A percentile compares a stretch with the other conserved stretches of the same genome.
Evolutionary conservation across 768 basidiomycete species (phyloP).

Genomic region (Auricularia cornea): DNA sequence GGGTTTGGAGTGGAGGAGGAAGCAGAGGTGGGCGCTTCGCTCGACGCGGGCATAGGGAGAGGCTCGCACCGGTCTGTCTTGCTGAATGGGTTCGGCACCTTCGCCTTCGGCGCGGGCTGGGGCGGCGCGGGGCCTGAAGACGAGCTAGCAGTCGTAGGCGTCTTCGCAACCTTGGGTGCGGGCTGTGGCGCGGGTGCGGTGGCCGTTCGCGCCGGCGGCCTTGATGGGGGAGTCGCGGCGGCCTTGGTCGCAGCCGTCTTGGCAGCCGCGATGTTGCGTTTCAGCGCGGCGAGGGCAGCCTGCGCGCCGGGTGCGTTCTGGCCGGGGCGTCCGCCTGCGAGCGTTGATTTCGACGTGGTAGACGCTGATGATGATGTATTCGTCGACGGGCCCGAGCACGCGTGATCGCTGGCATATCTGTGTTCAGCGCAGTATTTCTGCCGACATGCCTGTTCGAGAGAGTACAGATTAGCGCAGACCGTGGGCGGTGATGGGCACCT

Average conservation of each 20-base stretch:
- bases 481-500: background rate
- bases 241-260: slow-evolving; percentile 24
- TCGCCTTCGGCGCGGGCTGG: slow-evolving; percentile 6
- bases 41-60: slow-evolving; percentile 17
- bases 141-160: background rate
- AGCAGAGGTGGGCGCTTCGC: slow-evolving; percentile 58
- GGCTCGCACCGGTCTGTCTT: slow-evolving; percentile 57
- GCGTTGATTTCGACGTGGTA: slow-evolving; percentile 4
- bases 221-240: slow-evolving; percentile 24
- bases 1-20: slow-evolving; percentile 18
- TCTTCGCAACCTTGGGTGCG: slow-evolving; percentile 11
- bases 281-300: slow-evolving; percentile 32
- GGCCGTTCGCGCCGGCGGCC: slow-evolving; percentile 13
- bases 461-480: background rate
- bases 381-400: slow-evolving; percentile 28
- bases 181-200: slow-evolving; percentile 9
- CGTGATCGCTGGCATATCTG: slow-evolving; percentile 70
- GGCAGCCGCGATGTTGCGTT: slow-evolving; percentile 31
- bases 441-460: slow-evolving; percentile 47
- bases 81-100: slow-evolving; percentile 28
- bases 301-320: slow-evolving; percentile 14
- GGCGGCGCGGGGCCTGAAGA: slow-evolving; percentile 3
- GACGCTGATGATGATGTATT: slow-evolving; percentile 12
- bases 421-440: slow-evolving; percentile 70
- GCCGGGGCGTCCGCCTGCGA: slow-evolving; percentile 5